Percentiles rank a stretch among this genome's conserved stretches.
These are phyloP conservation scores for Malus hybrid DNA, from an alignment of 331 rosid genomes.

Conservation along the genomic window DNA sequence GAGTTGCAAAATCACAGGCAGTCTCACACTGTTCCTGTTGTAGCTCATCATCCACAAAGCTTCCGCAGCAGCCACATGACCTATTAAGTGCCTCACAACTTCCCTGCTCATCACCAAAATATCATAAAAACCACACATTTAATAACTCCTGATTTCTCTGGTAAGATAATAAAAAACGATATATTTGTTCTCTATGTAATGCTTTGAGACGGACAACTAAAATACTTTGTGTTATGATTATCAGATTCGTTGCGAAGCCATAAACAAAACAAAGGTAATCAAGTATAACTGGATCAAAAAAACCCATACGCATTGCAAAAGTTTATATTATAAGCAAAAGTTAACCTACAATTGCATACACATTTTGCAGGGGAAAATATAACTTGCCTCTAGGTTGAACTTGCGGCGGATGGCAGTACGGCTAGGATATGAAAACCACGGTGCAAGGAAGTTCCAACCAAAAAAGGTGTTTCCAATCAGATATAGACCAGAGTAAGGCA, in stretches of 20 bases:
- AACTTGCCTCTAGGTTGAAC: conserved; percentile 91
- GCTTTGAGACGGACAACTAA: neutral
- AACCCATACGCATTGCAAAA: neutral
- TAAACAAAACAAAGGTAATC: neutral
- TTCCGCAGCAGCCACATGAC: conserved; percentile 84
- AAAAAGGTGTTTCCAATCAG: conserved; percentile 61
- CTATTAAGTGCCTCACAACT: conserved; percentile 59
- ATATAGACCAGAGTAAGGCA: conserved; percentile 64
- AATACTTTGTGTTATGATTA: neutral
- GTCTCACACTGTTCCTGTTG: conserved; percentile 75
- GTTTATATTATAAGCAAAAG: neutral
- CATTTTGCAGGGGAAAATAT: neutral
- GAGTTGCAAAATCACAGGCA: conserved; percentile 74
- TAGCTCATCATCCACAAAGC: conserved; percentile 52
- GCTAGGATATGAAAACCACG: conserved; percentile 65
- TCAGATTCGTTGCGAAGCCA: neutral
- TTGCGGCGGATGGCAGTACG: conserved; percentile 77
- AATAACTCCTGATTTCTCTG: neutral
- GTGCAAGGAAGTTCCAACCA: conserved; percentile 79
- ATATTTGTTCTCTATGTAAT: neutral
- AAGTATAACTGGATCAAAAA: neutral
- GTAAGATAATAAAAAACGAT: neutral
- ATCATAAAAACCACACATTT: neutral
- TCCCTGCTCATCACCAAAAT: conserved; percentile 55
- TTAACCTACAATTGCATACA: neutral